Conservation (phyloP, 208 protist genomes). For the Herpetomonas samuelpessoai region DNA sequence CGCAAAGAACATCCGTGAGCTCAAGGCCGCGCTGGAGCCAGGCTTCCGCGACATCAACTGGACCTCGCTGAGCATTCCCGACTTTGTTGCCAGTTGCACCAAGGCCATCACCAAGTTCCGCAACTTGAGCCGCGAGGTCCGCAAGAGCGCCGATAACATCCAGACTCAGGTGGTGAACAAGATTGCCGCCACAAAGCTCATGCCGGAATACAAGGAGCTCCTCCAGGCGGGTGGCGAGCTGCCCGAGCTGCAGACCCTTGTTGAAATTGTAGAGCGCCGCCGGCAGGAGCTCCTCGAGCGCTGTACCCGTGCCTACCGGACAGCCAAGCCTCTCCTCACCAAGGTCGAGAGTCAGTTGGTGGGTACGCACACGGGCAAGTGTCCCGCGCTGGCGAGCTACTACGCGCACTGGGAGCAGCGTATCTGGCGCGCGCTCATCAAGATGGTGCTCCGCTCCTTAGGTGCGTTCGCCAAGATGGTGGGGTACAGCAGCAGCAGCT, state of each 20-base stretch:
- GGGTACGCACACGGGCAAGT: conserved; percentile 92
- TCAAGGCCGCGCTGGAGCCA: conserved; percentile 91
- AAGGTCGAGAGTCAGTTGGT: conserved; percentile 96
- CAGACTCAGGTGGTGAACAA: conserved; percentile 91
- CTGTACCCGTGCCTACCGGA: conserved; percentile 92
- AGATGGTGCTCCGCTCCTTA: conserved; percentile 91
- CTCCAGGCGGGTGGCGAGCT: conserved; percentile 83
- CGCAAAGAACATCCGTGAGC: conserved; percentile 78
- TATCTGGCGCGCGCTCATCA: conserved; percentile 92
- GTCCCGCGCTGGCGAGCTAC: conserved; percentile 88
- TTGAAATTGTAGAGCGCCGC: conserved; percentile 88
- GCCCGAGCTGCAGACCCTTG: conserved; percentile 91
- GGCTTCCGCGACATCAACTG: conserved; percentile 97
- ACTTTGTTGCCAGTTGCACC: conserved; percentile 94
- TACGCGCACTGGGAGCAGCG: conserved; percentile 96
- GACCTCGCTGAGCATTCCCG: conserved; percentile 97
- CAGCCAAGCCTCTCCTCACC: conserved; percentile 92
- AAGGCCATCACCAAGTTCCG: conserved; percentile 96
- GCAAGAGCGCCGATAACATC: conserved; percentile 95
- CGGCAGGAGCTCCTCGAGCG: conserved; percentile 77
- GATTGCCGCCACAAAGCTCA: conserved; percentile 81
- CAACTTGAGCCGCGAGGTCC: conserved; percentile 94
- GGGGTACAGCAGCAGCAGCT: conserved; percentile 57
- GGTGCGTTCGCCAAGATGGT: conserved; percentile 85
- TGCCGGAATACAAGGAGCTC: conserved; percentile 76